Conservation (phyloP, 306 rosid species). For the Luffa aegyptiaca region DNA sequence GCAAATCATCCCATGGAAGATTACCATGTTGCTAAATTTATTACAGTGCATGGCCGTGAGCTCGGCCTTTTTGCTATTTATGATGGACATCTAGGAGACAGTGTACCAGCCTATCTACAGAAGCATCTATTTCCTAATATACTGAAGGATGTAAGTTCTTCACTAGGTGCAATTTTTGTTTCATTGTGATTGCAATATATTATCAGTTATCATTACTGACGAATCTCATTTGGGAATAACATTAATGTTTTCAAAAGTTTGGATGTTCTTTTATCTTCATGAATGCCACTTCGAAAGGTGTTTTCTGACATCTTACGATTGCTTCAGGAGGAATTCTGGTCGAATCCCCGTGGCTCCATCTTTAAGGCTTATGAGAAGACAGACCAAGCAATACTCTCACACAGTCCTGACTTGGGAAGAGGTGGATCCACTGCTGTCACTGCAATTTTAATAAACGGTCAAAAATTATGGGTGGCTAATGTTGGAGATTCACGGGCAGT, state of each 20-base stretch:
- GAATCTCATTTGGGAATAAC: background rate
- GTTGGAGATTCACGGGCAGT: constrained; percentile 87
- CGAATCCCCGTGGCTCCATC: constrained; percentile 47
- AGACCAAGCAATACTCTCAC: constrained; percentile 60
- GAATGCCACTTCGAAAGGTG: background rate
- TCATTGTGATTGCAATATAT: constrained; percentile 1
- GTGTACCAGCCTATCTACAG: constrained; percentile 70
- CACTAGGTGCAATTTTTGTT: background rate
- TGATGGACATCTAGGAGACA: constrained; percentile 84
- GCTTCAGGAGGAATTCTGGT: constrained; percentile 53
- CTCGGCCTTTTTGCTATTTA: constrained; percentile 82
- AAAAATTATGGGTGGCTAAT: constrained; percentile 54
- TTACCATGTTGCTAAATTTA: constrained; percentile 66
- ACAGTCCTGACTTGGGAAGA: constrained; percentile 58
- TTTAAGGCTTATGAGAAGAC: constrained; percentile 52
- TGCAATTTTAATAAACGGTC: constrained; percentile 51
- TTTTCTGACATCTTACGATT: background rate
- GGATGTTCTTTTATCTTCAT: background rate
- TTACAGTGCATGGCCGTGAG: constrained; percentile 34
- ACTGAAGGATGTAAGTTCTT: constrained; percentile 62
- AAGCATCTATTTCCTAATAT: constrained; percentile 70
- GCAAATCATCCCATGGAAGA: constrained; percentile 93
- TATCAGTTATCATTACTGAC: background rate
- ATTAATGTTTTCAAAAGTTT: background rate
- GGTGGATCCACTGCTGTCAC: constrained; percentile 81